Conservation (phyloP, 202 grass and related monocot species). For the Musa balbisiana region DNA sequence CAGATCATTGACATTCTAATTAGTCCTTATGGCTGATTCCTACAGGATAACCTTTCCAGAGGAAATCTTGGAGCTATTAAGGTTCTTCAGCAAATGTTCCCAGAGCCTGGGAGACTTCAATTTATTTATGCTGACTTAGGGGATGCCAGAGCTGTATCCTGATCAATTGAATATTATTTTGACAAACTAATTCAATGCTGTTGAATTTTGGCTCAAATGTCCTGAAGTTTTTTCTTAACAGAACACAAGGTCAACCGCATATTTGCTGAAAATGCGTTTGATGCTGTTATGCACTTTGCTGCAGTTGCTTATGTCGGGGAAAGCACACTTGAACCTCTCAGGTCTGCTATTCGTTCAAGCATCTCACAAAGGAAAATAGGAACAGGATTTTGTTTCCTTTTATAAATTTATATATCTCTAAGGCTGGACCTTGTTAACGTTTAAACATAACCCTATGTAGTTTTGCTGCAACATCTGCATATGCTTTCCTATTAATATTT, state of each 20-base stretch:
- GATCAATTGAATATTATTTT: conserved; percentile 15
- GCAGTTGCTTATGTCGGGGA: conserved; percentile 98
- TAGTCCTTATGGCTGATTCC: conserved; percentile 9
- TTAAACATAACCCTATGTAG: too few species aligned
- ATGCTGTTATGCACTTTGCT: conserved; percentile 98
- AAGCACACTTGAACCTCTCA: conserved; percentile 95
- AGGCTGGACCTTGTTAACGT: neutral
- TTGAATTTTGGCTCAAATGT: neutral
- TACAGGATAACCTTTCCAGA: conserved; percentile 97
- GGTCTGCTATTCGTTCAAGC: conserved; percentile 39
- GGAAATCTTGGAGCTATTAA: conserved; percentile 92
- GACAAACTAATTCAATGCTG: conserved; percentile 1
- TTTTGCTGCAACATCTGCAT: too few species aligned
- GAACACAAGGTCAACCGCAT: conserved; percentile 70
- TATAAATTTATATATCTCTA: neutral
- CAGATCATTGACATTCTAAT: neutral
- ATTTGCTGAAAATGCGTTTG: conserved; percentile 94
- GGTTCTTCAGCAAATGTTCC: conserved; percentile 74
- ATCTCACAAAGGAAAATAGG: neutral
- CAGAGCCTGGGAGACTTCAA: conserved; percentile 77
- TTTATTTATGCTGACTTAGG: conserved; percentile 97
- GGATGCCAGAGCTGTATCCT: conserved; percentile 81
- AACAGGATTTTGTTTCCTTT: neutral
- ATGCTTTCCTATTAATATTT: too few species aligned
- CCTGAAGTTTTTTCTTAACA: conserved; percentile 31